Percentiles rank a stretch among this genome's conserved stretches.
Conservation (phyloP, 306 rosid genomes). For the Vigna angularis region DNA sequence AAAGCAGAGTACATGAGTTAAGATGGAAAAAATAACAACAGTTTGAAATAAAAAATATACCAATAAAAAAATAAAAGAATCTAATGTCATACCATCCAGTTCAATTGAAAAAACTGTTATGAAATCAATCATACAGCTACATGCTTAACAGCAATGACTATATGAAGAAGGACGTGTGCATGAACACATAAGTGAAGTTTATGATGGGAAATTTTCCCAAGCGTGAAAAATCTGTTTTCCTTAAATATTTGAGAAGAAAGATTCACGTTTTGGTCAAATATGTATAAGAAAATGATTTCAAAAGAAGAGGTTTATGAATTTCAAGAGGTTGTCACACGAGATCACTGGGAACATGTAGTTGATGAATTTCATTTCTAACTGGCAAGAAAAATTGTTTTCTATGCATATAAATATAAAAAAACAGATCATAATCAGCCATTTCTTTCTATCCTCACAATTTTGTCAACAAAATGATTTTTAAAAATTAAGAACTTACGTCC, state of each 20-base stretch:
- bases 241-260: slow-evolving; percentile 8
- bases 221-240: slow-evolving; percentile 23
- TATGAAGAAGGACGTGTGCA: not conserved
- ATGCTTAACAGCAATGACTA: not conserved
- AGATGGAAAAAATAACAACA: not conserved
- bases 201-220: not conserved
- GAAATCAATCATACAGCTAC: slow-evolving; percentile 20
- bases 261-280: slow-evolving; percentile 9
- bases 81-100: slow-evolving; percentile 10
- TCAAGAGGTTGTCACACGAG: not conserved
- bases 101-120: slow-evolving; percentile 24
- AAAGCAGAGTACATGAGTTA: slow-evolving; percentile 6
- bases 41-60: slow-evolving; percentile 20
- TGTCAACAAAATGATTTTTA: not conserved
- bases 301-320: not conserved
- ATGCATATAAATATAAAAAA: not conserved
- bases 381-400: slow-evolving; percentile 1
- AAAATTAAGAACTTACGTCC: not conserved
- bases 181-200: not conserved
- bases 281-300: slow-evolving; percentile 5
- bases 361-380: slow-evolving; percentile 1
- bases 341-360: not conserved
- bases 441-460: not conserved
- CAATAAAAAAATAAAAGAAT: not conserved
- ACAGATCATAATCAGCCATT: not conserved